Evolutionary conservation across 1,284 basidiomycete genomes (phyloP).

Genomic region (Athelia psychrophila): DNA sequence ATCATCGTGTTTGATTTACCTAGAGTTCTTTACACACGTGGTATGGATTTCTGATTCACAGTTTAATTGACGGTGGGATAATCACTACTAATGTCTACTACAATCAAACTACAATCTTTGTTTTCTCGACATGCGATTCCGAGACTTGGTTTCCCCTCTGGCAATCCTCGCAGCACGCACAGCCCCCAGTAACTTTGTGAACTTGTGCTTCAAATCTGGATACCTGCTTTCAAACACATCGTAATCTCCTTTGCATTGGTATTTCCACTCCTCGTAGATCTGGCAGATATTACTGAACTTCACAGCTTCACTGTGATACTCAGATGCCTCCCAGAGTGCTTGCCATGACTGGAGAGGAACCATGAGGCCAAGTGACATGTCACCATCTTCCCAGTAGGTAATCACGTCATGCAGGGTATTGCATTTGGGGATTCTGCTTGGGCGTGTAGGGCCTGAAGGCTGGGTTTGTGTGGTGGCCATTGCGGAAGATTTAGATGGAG

Average conservation of each 20-base stretch:
- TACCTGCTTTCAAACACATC: background rate
- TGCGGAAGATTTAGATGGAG: too few species aligned
- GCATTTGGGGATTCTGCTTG: background rate
- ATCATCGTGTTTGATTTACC: too few species aligned
- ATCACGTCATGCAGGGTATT: background rate
- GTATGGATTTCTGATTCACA: too few species aligned
- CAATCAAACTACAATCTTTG: too few species aligned
- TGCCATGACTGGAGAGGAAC: background rate
- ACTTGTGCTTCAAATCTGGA: background rate
- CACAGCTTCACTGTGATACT: too few species aligned
- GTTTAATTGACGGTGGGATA: too few species aligned
- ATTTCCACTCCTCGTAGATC: background rate
- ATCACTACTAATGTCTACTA: too few species aligned
- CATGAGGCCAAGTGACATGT: background rate
- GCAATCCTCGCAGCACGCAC: background rate
- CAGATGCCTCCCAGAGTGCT: too few species aligned
- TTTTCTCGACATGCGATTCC: too few species aligned
- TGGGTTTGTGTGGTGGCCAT: too few species aligned
- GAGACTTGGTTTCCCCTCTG: background rate
- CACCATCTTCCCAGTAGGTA: background rate
- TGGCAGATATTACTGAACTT: background rate
- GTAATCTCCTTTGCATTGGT: background rate
- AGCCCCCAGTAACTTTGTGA: background rate
- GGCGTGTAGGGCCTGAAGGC: too few species aligned
- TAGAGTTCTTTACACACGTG: too few species aligned